phyloP scores from a whole-genome alignment of 192 early-diverging fungal genomes.

The Coemansia furcata region DNA sequence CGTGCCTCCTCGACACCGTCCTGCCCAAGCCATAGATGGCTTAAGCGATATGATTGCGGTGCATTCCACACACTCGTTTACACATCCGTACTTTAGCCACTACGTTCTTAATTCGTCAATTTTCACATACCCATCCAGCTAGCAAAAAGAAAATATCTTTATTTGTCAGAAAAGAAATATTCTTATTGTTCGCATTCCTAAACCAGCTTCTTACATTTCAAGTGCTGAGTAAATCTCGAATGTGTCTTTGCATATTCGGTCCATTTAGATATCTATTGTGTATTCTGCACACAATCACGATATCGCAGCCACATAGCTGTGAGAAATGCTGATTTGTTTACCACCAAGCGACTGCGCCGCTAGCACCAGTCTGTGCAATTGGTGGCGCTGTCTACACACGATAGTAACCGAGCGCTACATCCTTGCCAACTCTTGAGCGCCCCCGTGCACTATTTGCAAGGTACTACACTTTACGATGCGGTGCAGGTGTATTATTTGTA shows the following conservation, averaged over 20 bases:
- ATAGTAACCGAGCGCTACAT: neutral
- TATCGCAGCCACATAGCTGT: neutral
- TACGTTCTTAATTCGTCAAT: slow-evolving; percentile 7
- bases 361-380: neutral
- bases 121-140: neutral
- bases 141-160: neutral
- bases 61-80: neutral
- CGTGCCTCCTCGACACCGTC: slow-evolving; percentile 46
- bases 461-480: neutral
- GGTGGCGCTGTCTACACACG: neutral
- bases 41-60: neutral
- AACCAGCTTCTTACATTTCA: neutral
- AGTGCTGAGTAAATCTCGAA: neutral
- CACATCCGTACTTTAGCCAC: slow-evolving; percentile 7
- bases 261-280: neutral
- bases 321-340: neutral
- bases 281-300: neutral
- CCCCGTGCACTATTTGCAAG: neutral
- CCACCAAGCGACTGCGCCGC: neutral
- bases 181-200: neutral
- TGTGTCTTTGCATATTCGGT: neutral
- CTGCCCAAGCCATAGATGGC: slow-evolving; percentile 35
- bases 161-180: neutral
- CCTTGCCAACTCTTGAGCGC: neutral
- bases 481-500: neutral